Percentiles rank a stretch among this genome's conserved stretches.
phyloP scores from a whole-genome alignment of 257 asterid species.

The Nicotiana knightiana region DNA sequence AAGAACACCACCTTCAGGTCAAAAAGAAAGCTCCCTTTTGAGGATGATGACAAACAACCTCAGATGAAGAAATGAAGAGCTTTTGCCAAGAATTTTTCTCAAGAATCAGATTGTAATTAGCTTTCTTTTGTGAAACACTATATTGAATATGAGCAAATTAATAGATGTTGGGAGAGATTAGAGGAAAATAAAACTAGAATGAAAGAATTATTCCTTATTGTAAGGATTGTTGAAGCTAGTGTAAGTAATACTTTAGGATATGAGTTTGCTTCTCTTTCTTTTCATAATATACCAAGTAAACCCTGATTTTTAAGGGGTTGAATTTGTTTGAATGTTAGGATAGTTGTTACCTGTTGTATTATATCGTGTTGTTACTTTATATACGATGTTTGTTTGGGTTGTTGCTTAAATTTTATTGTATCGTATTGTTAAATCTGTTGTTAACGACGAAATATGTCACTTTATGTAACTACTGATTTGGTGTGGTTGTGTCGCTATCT shows the following conservation, averaged over 20 bases:
- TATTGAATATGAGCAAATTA: conserved; percentile 7
- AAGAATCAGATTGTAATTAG: conserved; percentile 10
- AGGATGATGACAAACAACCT: conserved; percentile 16
- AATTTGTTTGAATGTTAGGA: conserved; percentile 29
- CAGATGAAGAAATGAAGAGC: neutral
- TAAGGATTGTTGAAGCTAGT: neutral
- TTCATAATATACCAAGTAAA: conserved; percentile 24
- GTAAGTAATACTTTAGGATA: conserved; percentile 38
- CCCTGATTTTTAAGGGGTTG: conserved; percentile 28
- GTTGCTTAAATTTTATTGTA: too few relatives aligned
- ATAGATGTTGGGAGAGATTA: neutral
- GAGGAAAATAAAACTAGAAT: neutral
- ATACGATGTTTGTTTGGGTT: too few relatives aligned
- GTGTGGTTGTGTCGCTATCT: too few relatives aligned
- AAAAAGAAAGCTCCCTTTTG: neutral
- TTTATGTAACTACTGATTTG: too few relatives aligned
- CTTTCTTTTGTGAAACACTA: conserved; percentile 12
- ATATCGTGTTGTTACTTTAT: too few relatives aligned
- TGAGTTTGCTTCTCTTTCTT: conserved; percentile 25
- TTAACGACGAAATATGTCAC: too few relatives aligned
- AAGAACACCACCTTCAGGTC: neutral
- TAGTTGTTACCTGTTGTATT: too few relatives aligned
- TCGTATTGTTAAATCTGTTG: too few relatives aligned
- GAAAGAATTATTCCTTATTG: neutral
- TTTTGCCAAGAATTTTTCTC: conserved; percentile 39